Evolutionary conservation across 768 basidiomycete genomes (phyloP).

Genomic region (Mycena sanguinolenta): DNA sequence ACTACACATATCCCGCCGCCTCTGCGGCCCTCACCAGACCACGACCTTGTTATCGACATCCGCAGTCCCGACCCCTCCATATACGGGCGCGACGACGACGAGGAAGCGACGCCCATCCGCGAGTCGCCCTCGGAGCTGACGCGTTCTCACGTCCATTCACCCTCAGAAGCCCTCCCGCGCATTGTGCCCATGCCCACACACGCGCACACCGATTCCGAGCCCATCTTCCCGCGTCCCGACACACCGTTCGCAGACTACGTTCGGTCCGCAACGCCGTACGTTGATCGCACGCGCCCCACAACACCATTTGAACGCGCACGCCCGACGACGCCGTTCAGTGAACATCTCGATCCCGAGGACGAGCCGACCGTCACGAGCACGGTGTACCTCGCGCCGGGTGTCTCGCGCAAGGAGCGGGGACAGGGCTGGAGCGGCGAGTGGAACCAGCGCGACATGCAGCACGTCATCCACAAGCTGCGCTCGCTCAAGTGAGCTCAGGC

Average conservation of each 20-base stretch:
- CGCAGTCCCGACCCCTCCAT: constrained; percentile 4
- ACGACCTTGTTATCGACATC: constrained; percentile 26
- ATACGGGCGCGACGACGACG: constrained; percentile 11
- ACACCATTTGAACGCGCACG: constrained; percentile 11
- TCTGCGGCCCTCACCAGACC: not conserved
- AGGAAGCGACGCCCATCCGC: constrained; percentile 24
- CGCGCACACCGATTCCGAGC: constrained; percentile 6
- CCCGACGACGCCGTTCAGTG: constrained; percentile 1
- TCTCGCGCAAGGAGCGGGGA: constrained; percentile 43
- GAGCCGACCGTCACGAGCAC: not conserved
- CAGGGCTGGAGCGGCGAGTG: constrained; percentile 47
- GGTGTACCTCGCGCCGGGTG: constrained; percentile 26
- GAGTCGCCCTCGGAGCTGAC: constrained; percentile 10
- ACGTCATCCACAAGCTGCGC: constrained; percentile 44
- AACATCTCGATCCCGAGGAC: constrained; percentile 4
- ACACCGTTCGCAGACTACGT: constrained; percentile 14
- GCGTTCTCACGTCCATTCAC: constrained; percentile 13
- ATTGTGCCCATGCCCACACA: constrained; percentile 10
- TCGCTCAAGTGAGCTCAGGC: constrained; percentile 20
- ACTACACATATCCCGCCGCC: not conserved
- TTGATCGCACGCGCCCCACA: not conserved
- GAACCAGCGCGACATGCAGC: constrained; percentile 43
- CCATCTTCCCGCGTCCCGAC: not conserved
- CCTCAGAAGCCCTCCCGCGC: constrained; percentile 23
- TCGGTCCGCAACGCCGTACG: not conserved